These are phyloP conservation scores for Stagonosporopsis cucurbitacearum DNA, from an alignment of 2,329 filamentous ascomycete genomes.

Conservation along the genomic window DNA sequence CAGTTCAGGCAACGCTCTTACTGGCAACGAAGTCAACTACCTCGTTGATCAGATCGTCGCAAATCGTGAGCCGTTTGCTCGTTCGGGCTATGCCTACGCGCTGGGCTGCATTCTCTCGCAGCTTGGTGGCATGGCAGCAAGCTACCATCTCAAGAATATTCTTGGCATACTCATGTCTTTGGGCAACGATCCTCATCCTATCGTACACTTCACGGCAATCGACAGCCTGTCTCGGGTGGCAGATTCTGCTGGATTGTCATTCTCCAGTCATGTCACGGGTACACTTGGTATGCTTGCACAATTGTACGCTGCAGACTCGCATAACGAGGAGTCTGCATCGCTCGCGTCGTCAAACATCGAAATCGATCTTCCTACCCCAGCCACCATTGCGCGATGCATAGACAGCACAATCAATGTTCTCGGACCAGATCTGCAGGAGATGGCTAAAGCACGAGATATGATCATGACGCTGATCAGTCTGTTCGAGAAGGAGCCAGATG, in stretches of 20 bases:
- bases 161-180: constrained; percentile 98
- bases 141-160: constrained; percentile 95
- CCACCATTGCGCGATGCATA: constrained; percentile 84
- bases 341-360: constrained; percentile 89
- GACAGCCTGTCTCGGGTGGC: constrained; percentile 86
- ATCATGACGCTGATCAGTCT: constrained; percentile 86
- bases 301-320: constrained; percentile 87
- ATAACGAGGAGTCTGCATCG: constrained; percentile 82
- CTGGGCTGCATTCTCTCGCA: constrained; percentile 93
- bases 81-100: constrained; percentile 93
- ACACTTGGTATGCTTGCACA: constrained; percentile 94
- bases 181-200: constrained; percentile 91
- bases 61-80: constrained; percentile 89
- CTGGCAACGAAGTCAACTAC: constrained; percentile 86
- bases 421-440: constrained; percentile 91
- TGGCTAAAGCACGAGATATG: constrained; percentile 87
- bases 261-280: constrained; percentile 87
- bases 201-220: constrained; percentile 95
- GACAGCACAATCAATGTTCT: constrained; percentile 97
- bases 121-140: constrained; percentile 96
- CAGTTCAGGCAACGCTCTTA: constrained; percentile 84
- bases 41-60: constrained; percentile 92
- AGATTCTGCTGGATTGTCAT: constrained; percentile 90
- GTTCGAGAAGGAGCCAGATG: constrained; percentile 77
- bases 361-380: constrained; percentile 79